Base-by-base conservation (phyloP, 169 alveolate genomes). In the Eimeria acervulina region DNA sequence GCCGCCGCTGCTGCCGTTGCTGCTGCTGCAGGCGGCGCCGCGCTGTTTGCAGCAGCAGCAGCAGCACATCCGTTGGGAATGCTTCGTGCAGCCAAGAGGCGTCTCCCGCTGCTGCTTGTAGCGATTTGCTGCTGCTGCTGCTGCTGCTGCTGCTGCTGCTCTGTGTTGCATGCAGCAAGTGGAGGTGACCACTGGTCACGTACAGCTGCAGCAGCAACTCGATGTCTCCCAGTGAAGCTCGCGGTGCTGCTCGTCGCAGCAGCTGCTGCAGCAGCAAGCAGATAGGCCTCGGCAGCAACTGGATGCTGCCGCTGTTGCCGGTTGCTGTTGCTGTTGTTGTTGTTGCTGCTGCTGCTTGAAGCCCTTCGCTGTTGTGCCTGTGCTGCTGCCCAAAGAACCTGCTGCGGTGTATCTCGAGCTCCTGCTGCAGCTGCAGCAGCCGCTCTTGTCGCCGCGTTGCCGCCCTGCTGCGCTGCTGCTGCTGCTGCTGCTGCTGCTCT, bases 141-240 rank as follows among this genome's bases (percentile, higher is more conserved):
- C 55, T 74, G 68, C 68, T 80, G 90, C 90, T 80, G 90, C 90
- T 81, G 72, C 70, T 81, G 90, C 72, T 47, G 90, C 90, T 26
- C 70, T 33, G 38, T 47, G 90, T 42, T 44, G 42, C 72, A 15
- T 44, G 72, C 68, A 81, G 44, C 72, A 81, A 12, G 61, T 26
- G 72, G 72, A 26, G 63, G 44, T 81, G 90, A 47, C 90, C 90
- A 81, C 72, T 81, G 90, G 72, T 81, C 72, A 81, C 90, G 70
- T 44, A 81, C 33, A 81, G 90, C 47, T 44, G 90, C 90, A 81
- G 90, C 90, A 81, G 70, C 26, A 4, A 8, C 44, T 81, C 90
- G 38, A 81, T 47, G 70, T 81, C 90, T 42, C 70, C 90, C 44
- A 81, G 44, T 17, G 90, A 81, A 42, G 70, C 90, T 28, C 70